A percentile compares a stretch with the other conserved stretches of the same genome.
Evolutionary conservation across 345 rosid genomes (phyloP).

Genomic region (Hevea brasiliensis): DNA sequence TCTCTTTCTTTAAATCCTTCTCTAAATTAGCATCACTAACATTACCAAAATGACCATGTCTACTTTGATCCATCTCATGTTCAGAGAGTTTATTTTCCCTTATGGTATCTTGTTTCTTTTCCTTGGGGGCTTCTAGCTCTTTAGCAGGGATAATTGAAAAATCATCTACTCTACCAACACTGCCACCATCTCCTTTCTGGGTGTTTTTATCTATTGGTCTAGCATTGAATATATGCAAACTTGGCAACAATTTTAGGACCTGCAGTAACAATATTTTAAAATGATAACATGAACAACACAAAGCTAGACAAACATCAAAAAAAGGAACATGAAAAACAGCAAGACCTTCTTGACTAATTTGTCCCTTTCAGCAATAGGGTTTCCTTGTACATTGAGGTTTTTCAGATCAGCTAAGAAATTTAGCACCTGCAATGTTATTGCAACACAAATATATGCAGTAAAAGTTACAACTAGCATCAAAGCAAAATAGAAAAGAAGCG

Average conservation of each 20-base stretch:
- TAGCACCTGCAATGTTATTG: constrained; percentile 50
- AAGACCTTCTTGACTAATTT: constrained; percentile 69
- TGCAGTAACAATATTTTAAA: constrained; percentile 27
- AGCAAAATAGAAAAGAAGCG: background rate
- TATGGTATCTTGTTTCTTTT: constrained; percentile 18
- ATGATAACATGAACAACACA: background rate
- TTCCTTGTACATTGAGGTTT: constrained; percentile 81
- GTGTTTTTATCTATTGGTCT: constrained; percentile 51
- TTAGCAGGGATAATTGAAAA: constrained; percentile 15
- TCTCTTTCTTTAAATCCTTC: constrained; percentile 32
- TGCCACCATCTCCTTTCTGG: constrained; percentile 28
- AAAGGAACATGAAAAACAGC: background rate
- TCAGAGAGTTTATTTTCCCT: constrained; percentile 20
- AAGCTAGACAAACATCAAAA: background rate
- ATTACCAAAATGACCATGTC: constrained; percentile 10
- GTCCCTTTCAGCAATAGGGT: constrained; percentile 68
- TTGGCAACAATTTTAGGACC: constrained; percentile 54
- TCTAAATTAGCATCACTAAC: constrained; percentile 7
- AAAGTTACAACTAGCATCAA: constrained; percentile 3
- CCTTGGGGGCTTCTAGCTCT: constrained; percentile 25
- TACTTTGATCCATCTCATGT: constrained; percentile 13
- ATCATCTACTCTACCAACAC: constrained; percentile 18
- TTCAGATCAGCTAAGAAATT: constrained; percentile 53
- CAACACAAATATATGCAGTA: constrained; percentile 5
- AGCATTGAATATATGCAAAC: constrained; percentile 74